Evolutionary conservation across 805 yeast genomes (phyloP), one percentile per base, ranked within the genome.

Genomic region (Lipomyces sp.): DNA sequence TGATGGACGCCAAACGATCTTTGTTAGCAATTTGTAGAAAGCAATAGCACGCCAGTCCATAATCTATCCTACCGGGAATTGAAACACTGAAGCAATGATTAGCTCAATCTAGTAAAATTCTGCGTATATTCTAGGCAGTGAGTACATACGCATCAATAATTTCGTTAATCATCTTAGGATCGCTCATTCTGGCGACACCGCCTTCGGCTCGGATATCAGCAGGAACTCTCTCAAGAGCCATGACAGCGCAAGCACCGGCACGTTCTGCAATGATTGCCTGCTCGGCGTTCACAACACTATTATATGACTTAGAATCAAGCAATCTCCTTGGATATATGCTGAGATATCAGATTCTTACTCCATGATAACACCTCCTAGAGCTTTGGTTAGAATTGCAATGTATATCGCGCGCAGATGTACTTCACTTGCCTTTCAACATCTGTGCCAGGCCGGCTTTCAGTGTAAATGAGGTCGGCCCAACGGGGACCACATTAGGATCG

Each of bases 181-280:
- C 95, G 19, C 86, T 80, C 95, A 86, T 86, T 62, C 95, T 77
- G 52, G 91, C 86, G 43, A 86, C 93, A 50, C 84, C 84, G 44
- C 91, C 91, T 46, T 83, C 79, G 56, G 79, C 82, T 63, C 93
- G 78, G 79, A 86, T 86, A 65, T 86, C 93, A 6, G 93, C 88
- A 10, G 95, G 95, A 51, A 86, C 86, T 61, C 83, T 72, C 70
- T 86, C 95, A 58, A 86, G 74, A 3, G 95, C 95, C 95, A 86
- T 86, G 21, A 86, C 95, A 13, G 95, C 91, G 70, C 86, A 83
- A 13, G 95, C 95, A 53, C 95, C 95, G 2, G 95, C 91, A 47
- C 71, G 74, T 67, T 86, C 91, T 22, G 95, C 95, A 45, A 86
- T 78, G 39, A 73, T 67, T 21, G 95, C 95, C 70, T 86, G 93